Evolutionary conservation across 352 stramenopile species (phyloP), one percentile per base, ranked within the genome.

Genomic region (Globisporangium lucens): DNA sequence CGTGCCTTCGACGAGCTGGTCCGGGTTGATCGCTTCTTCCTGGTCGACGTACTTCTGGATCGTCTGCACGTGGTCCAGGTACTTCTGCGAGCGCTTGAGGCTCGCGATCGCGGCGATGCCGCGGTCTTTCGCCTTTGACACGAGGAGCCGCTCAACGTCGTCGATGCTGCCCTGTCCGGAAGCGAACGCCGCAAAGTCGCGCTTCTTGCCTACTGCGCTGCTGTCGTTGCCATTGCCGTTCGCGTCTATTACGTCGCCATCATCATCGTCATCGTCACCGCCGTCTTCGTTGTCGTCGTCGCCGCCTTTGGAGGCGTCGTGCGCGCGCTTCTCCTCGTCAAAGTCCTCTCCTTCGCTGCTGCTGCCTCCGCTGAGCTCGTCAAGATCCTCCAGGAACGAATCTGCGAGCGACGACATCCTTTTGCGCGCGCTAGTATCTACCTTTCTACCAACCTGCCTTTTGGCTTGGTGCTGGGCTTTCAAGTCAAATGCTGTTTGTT

Each of bases 381-480:
- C 89, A 47, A 97, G 75, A 73, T 97, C 89, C 67, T 95, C 89
- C 20, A 97, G 74, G 71, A 97, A 97, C 36, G 89, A 95, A 70
- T 94, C 89, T 6, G 89, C 89, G 8, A 97, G 74, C 56, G 89
- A 91, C 65, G 84, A 83, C 87, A 95, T 95, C 35, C n/a, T 75
- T 67, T 36, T 56, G 46, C 29, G 63, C 8, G 41, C 20, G 38
- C 59, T 49, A 20, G 33, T 17, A 8, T 58, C 7, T 35, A 36
- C 12, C 24, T 69, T 27, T 56, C 33, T 30, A 24, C 24, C 24
- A 24, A 24, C 4, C 33, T 43, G 36, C 9, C 12, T 13, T 13
- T 43, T 43, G 36, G 12, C 38, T 46, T 46, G 12, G 38, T 17
- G 38, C 13, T 46, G 38, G 20, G 33, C 27, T 55, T 38, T 38